Conservation (phyloP, 352 stramenopile species). For the Globisporangium alternatum region DNA sequence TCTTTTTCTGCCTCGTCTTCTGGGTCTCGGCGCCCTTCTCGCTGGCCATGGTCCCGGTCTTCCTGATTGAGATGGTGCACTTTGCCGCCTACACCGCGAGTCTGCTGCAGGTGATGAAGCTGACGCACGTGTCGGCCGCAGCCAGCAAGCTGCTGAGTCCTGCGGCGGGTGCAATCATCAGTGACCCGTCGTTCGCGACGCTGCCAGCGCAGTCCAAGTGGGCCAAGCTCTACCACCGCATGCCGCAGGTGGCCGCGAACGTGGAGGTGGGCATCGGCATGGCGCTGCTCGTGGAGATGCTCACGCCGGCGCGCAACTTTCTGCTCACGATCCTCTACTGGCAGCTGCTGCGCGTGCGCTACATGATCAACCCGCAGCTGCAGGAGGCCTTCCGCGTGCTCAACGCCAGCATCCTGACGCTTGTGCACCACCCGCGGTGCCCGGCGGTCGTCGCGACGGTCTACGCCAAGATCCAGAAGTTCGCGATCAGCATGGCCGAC, state of each 20-base stretch:
- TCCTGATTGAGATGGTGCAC: slow-evolving; percentile 81
- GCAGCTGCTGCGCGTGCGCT: slow-evolving; percentile 88
- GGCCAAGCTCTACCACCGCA: slow-evolving; percentile 77
- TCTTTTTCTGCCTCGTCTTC: slow-evolving; percentile 88
- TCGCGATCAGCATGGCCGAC: slow-evolving; percentile 69
- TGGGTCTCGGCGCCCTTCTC: slow-evolving; percentile 73
- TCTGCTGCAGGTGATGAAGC: slow-evolving; percentile 57
- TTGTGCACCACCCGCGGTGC: slow-evolving; percentile 70
- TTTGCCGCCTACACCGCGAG: slow-evolving; percentile 56
- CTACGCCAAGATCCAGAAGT: slow-evolving; percentile 74
- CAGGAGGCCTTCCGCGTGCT: slow-evolving; percentile 78
- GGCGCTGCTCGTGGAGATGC: slow-evolving; percentile 75
- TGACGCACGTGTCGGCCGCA: slow-evolving; percentile 40
- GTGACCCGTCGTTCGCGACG: slow-evolving; percentile 52
- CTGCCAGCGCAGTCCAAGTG: slow-evolving; percentile 67
- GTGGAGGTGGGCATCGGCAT: slow-evolving; percentile 84
- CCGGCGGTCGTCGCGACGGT: slow-evolving; percentile 43
- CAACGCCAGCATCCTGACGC: slow-evolving; percentile 52
- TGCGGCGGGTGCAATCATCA: slow-evolving; percentile 54
- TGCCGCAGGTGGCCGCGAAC: slow-evolving; percentile 73
- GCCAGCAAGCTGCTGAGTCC: slow-evolving; percentile 52
- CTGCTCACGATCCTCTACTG: slow-evolving; percentile 86
- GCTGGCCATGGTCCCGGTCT: slow-evolving; percentile 75
- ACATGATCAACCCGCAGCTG: slow-evolving; percentile 89
- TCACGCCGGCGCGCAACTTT: slow-evolving; percentile 84